Evolutionary conservation across 441 rosid species (phyloP).

Genomic region (Populus tomentosa): DNA sequence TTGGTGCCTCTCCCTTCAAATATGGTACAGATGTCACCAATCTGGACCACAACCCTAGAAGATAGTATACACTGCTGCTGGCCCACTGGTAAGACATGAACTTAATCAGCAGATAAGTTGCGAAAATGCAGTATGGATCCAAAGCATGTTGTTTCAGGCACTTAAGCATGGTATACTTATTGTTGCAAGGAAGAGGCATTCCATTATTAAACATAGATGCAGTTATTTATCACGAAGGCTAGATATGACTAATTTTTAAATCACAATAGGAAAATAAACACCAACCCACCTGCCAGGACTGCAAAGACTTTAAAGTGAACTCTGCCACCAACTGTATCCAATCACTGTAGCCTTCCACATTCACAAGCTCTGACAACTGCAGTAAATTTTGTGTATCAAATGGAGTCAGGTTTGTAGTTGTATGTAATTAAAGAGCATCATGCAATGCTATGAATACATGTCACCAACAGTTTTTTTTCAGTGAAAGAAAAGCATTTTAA

Average conservation of each 20-base stretch:
- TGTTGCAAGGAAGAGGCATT: constrained; percentile 6
- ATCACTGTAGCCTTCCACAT: constrained; percentile 93
- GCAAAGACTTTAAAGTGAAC: constrained; percentile 91
- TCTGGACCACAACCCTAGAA: constrained; percentile 96
- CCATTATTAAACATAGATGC: constrained; percentile 14
- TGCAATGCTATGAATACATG: background rate
- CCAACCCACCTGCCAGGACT: constrained; percentile 90
- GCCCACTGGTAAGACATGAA: constrained; percentile 68
- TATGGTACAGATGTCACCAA: constrained; percentile 89
- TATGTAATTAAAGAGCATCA: background rate
- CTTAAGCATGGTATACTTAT: constrained; percentile 8
- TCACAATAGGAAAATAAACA: constrained; percentile 1
- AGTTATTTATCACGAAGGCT: background rate
- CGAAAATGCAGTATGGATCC: background rate
- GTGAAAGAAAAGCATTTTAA: background rate
- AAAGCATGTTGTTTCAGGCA: constrained; percentile 9
- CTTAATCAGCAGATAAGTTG: constrained; percentile 4
- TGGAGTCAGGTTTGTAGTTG: background rate
- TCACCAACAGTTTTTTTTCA: background rate
- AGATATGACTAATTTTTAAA: constrained; percentile 1
- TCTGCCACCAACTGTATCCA: constrained; percentile 98
- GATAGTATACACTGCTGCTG: constrained; percentile 97
- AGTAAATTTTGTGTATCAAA: constrained; percentile 19
- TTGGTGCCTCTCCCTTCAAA: constrained; percentile 95
- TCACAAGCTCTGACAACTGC: constrained; percentile 99